Percentiles rank a stretch among this genome's conserved stretches.
Evolutionary conservation across 2,329 filamentous ascomycete genomes (phyloP).

Genomic region (Pseudofabraea citricarpa): DNA sequence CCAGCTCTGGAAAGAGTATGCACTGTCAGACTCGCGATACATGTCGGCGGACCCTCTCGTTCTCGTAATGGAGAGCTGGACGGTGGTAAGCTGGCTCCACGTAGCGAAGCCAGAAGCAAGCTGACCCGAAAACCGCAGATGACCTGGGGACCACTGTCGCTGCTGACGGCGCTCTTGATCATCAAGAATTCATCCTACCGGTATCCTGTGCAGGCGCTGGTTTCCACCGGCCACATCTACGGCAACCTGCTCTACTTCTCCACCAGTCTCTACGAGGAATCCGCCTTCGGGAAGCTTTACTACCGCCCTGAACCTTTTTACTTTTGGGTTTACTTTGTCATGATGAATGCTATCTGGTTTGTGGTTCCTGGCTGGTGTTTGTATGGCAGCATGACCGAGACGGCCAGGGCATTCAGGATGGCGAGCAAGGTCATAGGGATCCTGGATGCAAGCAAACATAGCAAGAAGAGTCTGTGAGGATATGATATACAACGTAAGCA

Average conservation of each 20-base stretch:
- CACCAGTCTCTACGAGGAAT: constrained; percentile 47
- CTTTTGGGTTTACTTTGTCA: constrained; percentile 59
- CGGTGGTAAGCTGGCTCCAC: constrained; percentile 26
- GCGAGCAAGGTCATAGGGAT: constrained; percentile 4
- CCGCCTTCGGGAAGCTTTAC: constrained; percentile 40
- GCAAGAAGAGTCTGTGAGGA: constrained; percentile 33
- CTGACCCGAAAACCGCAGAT: constrained; percentile 28
- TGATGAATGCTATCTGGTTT: constrained; percentile 57
- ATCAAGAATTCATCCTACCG: constrained; percentile 35
- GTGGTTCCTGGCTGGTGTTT: constrained; percentile 41
- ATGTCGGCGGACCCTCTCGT: constrained; percentile 43
- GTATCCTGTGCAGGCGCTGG: constrained; percentile 38
- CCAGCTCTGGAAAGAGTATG: constrained; percentile 50
- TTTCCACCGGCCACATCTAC: constrained; percentile 28
- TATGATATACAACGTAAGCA: too few species aligned
- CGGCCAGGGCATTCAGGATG: constrained; percentile 16
- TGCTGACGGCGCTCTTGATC: constrained; percentile 40
- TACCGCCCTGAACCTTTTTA: constrained; percentile 57
- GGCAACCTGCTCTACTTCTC: constrained; percentile 57
- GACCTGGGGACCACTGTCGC: constrained; percentile 49
- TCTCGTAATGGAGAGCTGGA: constrained; percentile 45
- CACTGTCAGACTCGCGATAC: constrained; percentile 47
- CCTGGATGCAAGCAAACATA: constrained; percentile 17
- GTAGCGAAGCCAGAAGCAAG: neutral
- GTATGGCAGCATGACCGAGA: constrained; percentile 17